Evolutionary conservation across 1,284 basidiomycete genomes (phyloP).

Genomic region (Polyporus tsugae): DNA sequence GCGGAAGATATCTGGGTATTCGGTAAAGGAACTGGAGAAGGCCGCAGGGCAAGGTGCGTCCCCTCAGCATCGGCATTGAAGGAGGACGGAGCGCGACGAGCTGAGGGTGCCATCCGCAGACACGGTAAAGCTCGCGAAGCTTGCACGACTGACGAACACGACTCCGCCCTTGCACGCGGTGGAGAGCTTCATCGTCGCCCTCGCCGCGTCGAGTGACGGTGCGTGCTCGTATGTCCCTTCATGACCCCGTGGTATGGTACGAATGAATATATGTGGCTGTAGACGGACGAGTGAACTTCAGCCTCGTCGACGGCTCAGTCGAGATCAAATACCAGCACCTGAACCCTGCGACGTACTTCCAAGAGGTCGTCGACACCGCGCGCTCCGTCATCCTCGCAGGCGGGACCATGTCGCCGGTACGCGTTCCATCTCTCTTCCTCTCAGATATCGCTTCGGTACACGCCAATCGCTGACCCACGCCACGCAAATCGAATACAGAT

Average conservation of each 20-base stretch:
- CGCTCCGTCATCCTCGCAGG: conserved; percentile 90
- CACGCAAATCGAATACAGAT: conserved; percentile 60
- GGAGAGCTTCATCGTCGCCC: conserved; percentile 85
- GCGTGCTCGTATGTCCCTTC: conserved; percentile 45
- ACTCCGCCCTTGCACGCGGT: conserved; percentile 88
- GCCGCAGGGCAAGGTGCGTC: conserved; percentile 50
- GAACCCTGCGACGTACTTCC: conserved; percentile 92
- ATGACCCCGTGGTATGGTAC: not conserved
- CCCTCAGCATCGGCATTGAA: too few relatives aligned
- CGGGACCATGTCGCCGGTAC: conserved; percentile 96
- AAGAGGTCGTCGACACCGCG: conserved; percentile 82
- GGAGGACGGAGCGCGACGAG: too few relatives aligned
- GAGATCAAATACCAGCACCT: conserved; percentile 92
- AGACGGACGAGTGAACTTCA: conserved; percentile 76
- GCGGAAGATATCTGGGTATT: conserved; percentile 83
- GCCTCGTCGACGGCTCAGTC: conserved; percentile 56
- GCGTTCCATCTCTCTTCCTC: conserved; percentile 22
- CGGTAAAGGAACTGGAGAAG: conserved; percentile 70
- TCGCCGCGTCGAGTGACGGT: conserved; percentile 88
- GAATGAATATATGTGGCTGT: not conserved
- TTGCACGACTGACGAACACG: conserved; percentile 42
- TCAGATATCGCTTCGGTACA: too few relatives aligned
- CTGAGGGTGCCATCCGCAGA: too few relatives aligned
- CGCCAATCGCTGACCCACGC: not conserved
- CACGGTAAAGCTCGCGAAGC: conserved; percentile 40